Percentiles rank a stretch among this genome's conserved stretches.
phyloP scores from a whole-genome alignment of 495 filamentous ascomycete genomes.

The Penicillium goetzii region DNA sequence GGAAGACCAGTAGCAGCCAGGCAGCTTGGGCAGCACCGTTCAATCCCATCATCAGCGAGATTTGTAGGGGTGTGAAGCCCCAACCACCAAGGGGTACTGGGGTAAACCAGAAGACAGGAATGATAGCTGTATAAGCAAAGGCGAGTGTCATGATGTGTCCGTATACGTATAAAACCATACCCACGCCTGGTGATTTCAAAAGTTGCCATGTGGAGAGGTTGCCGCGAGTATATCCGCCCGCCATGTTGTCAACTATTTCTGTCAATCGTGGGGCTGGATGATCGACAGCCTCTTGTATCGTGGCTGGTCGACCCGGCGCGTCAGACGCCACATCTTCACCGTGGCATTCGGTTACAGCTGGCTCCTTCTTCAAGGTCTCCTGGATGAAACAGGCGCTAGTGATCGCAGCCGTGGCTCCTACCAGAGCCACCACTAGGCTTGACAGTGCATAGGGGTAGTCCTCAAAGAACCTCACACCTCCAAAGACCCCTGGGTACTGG shows the following conservation, averaged over 20 bases:
- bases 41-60: constrained; percentile 62
- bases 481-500: constrained; percentile 61
- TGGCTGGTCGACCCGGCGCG: neutral
- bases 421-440: constrained; percentile 53
- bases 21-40: constrained; percentile 62
- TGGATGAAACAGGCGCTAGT: constrained; percentile 55
- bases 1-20: constrained; percentile 69
- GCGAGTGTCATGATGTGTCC: constrained; percentile 64
- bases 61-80: constrained; percentile 59
- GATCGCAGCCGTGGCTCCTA: constrained; percentile 55
- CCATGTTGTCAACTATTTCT: too few species aligned
- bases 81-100: constrained; percentile 58
- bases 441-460: constrained; percentile 68
- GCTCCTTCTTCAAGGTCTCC: constrained; percentile 52
- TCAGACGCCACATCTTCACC: constrained; percentile 13
- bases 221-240: too few species aligned
- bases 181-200: constrained; percentile 63
- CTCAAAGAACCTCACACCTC: constrained; percentile 56
- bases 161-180: constrained; percentile 63
- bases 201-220: constrained; percentile 56
- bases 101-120: constrained; percentile 67
- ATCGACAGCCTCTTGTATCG: too few species aligned
- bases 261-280: too few species aligned
- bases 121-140: constrained; percentile 62
- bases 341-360: constrained; percentile 10